Evolutionary conservation across 768 basidiomycete genomes (phyloP).

Genomic region (Tubosaeta brunneosetosa): DNA sequence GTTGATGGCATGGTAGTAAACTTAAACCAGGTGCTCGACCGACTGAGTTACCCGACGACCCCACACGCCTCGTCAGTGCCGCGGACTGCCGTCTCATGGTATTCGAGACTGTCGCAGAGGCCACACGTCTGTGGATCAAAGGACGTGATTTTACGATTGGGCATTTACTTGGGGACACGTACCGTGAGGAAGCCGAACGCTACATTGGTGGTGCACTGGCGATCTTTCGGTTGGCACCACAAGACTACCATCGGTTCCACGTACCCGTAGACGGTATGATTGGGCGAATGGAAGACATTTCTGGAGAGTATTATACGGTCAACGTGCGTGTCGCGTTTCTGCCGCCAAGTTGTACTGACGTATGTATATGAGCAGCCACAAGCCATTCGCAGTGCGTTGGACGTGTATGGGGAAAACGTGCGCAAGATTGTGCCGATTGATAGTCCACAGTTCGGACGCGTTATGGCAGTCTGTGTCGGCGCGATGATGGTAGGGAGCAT

Average conservation of each 20-base stretch:
- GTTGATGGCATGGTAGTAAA: constrained; percentile 47
- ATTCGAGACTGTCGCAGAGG: constrained; percentile 81
- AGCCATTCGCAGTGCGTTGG: constrained; percentile 84
- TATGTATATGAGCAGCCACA: constrained; percentile 55
- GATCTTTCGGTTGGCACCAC: constrained; percentile 89
- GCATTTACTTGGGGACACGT: constrained; percentile 74
- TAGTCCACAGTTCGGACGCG: constrained; percentile 81
- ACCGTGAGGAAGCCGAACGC: constrained; percentile 61
- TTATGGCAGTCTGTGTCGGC: constrained; percentile 89
- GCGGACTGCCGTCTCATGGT: constrained; percentile 97
- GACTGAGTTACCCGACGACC: constrained; percentile 65
- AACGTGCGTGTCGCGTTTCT: constrained; percentile 54
- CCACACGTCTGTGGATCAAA: constrained; percentile 94
- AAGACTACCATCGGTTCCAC: constrained; percentile 96
- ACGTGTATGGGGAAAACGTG: constrained; percentile 93
- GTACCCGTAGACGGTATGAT: constrained; percentile 81
- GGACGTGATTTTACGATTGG: constrained; percentile 87
- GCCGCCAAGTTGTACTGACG: neutral
- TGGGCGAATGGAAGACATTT: constrained; percentile 75
- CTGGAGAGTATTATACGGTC: constrained; percentile 95
- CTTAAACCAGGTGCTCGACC: constrained; percentile 81
- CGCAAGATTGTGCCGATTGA: constrained; percentile 92
- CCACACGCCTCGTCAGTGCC: constrained; percentile 74
- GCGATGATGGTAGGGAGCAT: constrained; percentile 97
- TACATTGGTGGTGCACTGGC: constrained; percentile 80